These are phyloP conservation scores for Aspergillus sparsus DNA, from an alignment of 495 filamentous ascomycete genomes.

Conservation along the genomic window DNA sequence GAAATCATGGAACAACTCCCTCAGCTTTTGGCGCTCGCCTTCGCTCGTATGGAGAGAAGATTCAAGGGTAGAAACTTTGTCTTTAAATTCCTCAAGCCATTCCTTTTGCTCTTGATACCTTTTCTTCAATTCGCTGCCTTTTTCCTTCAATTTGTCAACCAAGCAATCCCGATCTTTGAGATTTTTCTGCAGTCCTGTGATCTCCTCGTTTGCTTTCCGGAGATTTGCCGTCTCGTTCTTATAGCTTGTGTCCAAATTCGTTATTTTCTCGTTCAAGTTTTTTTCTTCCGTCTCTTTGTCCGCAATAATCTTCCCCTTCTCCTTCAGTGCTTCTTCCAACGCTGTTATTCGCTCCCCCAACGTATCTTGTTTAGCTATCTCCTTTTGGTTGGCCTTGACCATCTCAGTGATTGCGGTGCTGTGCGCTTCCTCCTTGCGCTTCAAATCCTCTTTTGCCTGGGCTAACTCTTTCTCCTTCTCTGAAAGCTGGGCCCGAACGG, in stretches of 20 bases:
- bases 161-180: conserved; percentile 22
- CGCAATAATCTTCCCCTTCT: conserved; percentile 2
- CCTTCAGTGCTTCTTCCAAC: neutral
- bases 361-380: conserved; percentile 1
- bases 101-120: neutral
- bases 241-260: conserved; percentile 10
- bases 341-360: neutral
- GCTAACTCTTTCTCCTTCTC: conserved; percentile 11
- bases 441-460: conserved; percentile 1
- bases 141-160: conserved; percentile 20
- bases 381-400: conserved; percentile 4
- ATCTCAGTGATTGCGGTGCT: conserved; percentile 9
- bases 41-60: conserved; percentile 12
- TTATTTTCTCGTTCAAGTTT: conserved; percentile 9
- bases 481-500: conserved; percentile 1
- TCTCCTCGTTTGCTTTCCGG: conserved; percentile 14
- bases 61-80: conserved; percentile 13
- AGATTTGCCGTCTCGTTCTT: conserved; percentile 15
- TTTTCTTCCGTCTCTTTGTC: conserved; percentile 12
- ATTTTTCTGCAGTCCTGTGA: conserved; percentile 17
- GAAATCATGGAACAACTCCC: conserved; percentile 16
- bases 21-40: conserved; percentile 12
- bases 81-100: conserved; percentile 16
- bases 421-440: conserved; percentile 3
- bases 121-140: conserved; percentile 13